Conservation (phyloP, 495 filamentous ascomycete species). For the Aspergillus sclerotiicarbonarius region DNA sequence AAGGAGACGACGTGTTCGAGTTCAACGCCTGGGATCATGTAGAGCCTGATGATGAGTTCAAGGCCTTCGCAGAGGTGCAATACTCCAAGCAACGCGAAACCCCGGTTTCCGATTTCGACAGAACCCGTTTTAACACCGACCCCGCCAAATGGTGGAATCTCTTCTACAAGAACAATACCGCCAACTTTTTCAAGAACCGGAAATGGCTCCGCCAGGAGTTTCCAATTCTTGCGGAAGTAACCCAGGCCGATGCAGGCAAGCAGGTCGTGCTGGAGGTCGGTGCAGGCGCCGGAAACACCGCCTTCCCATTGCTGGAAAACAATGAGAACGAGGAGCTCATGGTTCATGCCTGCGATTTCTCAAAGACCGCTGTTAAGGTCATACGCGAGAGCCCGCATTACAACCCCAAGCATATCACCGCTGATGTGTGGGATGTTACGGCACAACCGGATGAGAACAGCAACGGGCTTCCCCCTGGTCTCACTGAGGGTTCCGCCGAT, state of each 20-base stretch:
- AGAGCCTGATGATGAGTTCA: conserved; percentile 76
- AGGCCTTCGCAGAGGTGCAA: conserved; percentile 75
- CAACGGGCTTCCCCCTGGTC: conserved; percentile 63
- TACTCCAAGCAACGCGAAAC: conserved; percentile 75
- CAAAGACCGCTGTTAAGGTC: conserved; percentile 82
- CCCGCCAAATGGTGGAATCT: conserved; percentile 95
- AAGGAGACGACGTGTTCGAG: conserved; percentile 83
- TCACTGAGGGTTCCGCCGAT: conserved; percentile 77
- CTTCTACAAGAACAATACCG: conserved; percentile 93
- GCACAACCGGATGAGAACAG: conserved; percentile 40
- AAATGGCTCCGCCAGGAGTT: conserved; percentile 98
- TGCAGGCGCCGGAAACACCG: conserved; percentile 93
- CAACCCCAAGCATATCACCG: conserved; percentile 64
- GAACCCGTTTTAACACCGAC: conserved; percentile 77
- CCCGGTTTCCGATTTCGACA: conserved; percentile 86
- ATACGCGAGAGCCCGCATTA: conserved; percentile 72
- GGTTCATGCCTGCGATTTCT: conserved; percentile 92
- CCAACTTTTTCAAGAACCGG: conserved; percentile 97
- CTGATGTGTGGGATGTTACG: conserved; percentile 90
- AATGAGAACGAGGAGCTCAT: conserved; percentile 78
- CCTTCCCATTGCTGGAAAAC: conserved; percentile 78
- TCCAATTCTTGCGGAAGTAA: conserved; percentile 71
- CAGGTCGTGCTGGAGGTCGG: conserved; percentile 81
- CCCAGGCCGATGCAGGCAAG: conserved; percentile 57
- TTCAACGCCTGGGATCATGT: conserved; percentile 99